A percentile compares a stretch with the other conserved stretches of the same genome.
Evolutionary conservation across 2,329 filamentous ascomycete species (phyloP).

Genomic region (Pseudogymnoascus sp.): DNA sequence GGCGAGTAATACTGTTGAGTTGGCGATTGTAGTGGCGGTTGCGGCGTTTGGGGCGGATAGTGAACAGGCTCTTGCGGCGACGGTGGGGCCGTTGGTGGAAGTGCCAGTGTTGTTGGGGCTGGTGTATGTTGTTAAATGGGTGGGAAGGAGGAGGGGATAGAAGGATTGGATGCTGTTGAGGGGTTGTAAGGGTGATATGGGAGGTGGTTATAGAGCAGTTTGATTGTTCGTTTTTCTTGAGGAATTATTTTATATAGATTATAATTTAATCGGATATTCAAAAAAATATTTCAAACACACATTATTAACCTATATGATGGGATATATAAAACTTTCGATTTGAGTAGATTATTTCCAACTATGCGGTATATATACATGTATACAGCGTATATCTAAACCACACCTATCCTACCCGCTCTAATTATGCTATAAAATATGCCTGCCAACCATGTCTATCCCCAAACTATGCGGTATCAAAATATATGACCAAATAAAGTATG

Average conservation of each 20-base stretch:
- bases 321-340: neutral
- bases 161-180: slow-evolving; percentile 20
- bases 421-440: neutral
- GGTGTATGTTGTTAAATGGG: slow-evolving; percentile 63
- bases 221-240: neutral
- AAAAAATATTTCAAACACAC: neutral
- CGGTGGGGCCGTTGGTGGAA: slow-evolving; percentile 78
- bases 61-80: slow-evolving; percentile 71
- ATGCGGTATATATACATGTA: slow-evolving; percentile 5
- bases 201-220: neutral
- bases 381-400: neutral
- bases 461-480: neutral
- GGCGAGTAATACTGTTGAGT: slow-evolving; percentile 87
- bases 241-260: neutral
- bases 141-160: slow-evolving; percentile 39
- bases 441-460: neutral
- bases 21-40: slow-evolving; percentile 78
- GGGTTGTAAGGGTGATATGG: neutral
- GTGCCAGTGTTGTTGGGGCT: slow-evolving; percentile 71
- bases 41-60: slow-evolving; percentile 70
- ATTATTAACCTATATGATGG: neutral
- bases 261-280: neutral
- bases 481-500: neutral
- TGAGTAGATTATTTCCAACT: neutral
- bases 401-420: neutral